A percentile compares a stretch with the other conserved stretches of the same genome.
phyloP scores from a whole-genome alignment of 139 green algal genomes.

The Coccomyxa sp. region DNA sequence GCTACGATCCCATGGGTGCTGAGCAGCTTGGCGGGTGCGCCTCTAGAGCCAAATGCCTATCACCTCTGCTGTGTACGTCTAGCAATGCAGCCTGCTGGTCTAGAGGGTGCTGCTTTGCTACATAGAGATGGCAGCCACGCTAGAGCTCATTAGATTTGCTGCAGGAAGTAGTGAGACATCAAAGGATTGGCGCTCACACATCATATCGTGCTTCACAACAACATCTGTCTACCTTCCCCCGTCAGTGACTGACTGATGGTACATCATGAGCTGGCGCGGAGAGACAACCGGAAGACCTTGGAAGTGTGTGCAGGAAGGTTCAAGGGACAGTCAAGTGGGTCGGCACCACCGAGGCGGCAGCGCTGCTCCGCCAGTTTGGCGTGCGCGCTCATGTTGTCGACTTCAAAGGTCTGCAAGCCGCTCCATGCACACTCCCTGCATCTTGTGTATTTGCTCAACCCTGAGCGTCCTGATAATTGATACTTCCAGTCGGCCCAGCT shows the following conservation, averaged over 20 bases:
- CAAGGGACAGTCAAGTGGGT: conserved; percentile 49
- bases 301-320: neutral
- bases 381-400: conserved; percentile 66
- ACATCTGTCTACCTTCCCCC: too few relatives aligned
- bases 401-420: conserved; percentile 38
- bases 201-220: too few relatives aligned
- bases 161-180: too few relatives aligned
- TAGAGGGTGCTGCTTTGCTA: too few relatives aligned
- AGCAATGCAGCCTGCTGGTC: too few relatives aligned
- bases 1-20: conserved; percentile 51
- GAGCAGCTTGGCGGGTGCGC: conserved; percentile 43
- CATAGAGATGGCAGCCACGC: too few relatives aligned
- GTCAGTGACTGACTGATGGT: too few relatives aligned
- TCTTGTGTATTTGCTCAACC: neutral
- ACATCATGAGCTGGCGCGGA: neutral
- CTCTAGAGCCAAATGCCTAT: too few relatives aligned
- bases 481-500: neutral
- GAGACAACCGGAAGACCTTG: neutral
- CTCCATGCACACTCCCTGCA: neutral
- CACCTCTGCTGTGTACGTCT: too few relatives aligned
- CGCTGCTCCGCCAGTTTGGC: conserved; percentile 73
- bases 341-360: conserved; percentile 70
- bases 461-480: neutral
- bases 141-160: too few relatives aligned
- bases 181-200: too few relatives aligned